Percentiles rank a stretch among this genome's conserved stretches.
These are phyloP conservation scores for Pichia sp. DNA, from an alignment of 1,139 yeast species.

Conservation along the genomic window DNA sequence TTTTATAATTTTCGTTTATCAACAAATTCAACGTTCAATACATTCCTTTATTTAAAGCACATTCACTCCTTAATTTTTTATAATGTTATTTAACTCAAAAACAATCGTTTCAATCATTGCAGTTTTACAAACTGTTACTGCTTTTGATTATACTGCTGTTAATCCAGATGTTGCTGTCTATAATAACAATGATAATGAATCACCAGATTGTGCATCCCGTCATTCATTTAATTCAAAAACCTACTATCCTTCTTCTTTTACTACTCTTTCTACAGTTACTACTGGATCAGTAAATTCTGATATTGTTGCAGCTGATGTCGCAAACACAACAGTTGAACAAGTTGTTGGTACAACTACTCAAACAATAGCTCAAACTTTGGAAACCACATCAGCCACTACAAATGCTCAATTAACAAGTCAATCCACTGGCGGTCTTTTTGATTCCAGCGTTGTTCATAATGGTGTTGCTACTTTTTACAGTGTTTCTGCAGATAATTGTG, in stretches of 20 bases:
- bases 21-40: not conserved
- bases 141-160: slow-evolving; percentile 1
- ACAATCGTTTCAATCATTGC: slow-evolving; percentile 6
- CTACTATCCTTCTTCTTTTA: not conserved
- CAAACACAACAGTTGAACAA: not conserved
- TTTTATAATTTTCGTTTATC: no score
- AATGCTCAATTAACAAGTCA: slow-evolving; percentile 3
- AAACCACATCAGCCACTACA: not conserved
- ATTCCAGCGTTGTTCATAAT: slow-evolving; percentile 15
- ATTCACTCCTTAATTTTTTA: not conserved
- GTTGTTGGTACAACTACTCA: not conserved
- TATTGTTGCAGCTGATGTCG: not conserved
- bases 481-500: slow-evolving; percentile 32
- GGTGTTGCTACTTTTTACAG: slow-evolving; percentile 34
- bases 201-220: not conserved
- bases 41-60: not conserved
- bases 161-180: slow-evolving; percentile 6
- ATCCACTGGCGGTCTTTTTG: slow-evolving; percentile 2
- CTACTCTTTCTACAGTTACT: slow-evolving; percentile 6
- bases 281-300: not conserved
- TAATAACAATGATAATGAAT: not conserved
- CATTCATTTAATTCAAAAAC: not conserved
- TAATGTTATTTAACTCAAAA: slow-evolving; percentile 8
- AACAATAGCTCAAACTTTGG: not conserved
- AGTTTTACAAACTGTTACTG: slow-evolving; percentile 4